phyloP scores from a whole-genome alignment of 2,329 filamentous ascomycete species.

The Davidsoniella eucalypti region DNA sequence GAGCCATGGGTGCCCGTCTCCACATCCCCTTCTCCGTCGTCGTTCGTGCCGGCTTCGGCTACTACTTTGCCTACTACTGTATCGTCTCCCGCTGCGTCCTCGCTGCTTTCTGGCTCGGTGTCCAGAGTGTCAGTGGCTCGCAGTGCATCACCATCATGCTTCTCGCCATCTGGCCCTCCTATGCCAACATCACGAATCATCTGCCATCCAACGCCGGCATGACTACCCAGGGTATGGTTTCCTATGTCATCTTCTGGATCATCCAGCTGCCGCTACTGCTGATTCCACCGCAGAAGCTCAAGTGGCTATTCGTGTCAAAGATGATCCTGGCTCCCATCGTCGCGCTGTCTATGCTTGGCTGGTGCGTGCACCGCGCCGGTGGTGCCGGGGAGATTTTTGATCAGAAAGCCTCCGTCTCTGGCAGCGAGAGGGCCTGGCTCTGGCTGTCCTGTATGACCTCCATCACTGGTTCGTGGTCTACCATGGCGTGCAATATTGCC shows the following conservation, averaged over 20 bases:
- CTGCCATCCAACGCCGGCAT: slow-evolving; percentile 21
- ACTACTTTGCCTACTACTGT: slow-evolving; percentile 25
- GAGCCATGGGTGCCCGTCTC: slow-evolving; percentile 26
- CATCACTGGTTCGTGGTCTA: slow-evolving; percentile 32
- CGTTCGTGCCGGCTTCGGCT: slow-evolving; percentile 24
- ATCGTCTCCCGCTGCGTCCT: slow-evolving; percentile 26
- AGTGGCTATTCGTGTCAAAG: slow-evolving; percentile 26
- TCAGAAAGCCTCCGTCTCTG: slow-evolving; percentile 16
- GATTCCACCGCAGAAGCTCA: slow-evolving; percentile 27
- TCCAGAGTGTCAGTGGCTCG: slow-evolving; percentile 24
- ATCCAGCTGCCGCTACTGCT: slow-evolving; percentile 27
- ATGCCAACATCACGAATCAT: slow-evolving; percentile 22
- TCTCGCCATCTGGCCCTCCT: slow-evolving; percentile 25
- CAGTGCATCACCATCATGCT: slow-evolving; percentile 18
- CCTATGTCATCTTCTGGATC: slow-evolving; percentile 31
- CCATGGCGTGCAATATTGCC: slow-evolving; percentile 33
- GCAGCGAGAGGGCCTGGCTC: slow-evolving; percentile 23
- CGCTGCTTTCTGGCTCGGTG: slow-evolving; percentile 28
- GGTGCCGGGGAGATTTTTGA: slow-evolving; percentile 14
- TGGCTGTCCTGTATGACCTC: slow-evolving; percentile 27
- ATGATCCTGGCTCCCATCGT: slow-evolving; percentile 17
- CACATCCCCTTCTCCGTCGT: slow-evolving; percentile 25
- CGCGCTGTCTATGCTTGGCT: slow-evolving; percentile 21
- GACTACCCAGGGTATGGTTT: slow-evolving; percentile 24
- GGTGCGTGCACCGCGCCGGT: slow-evolving; percentile 18